These are phyloP conservation scores for Xylariaceae sp. DNA, from an alignment of 2,329 filamentous ascomycete species.

Conservation along the genomic window DNA sequence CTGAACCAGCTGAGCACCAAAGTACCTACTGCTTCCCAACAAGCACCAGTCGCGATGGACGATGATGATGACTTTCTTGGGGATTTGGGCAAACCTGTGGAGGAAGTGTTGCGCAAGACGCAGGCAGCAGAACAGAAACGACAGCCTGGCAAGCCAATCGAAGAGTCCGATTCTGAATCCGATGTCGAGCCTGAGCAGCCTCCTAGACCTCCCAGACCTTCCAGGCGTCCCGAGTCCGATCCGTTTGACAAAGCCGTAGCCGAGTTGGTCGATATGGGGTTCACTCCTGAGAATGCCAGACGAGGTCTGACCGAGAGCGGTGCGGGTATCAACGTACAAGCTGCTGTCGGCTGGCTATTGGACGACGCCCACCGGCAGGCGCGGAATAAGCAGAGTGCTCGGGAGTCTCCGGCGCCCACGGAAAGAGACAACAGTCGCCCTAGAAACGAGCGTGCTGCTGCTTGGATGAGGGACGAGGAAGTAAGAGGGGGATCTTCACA, in stretches of 20 bases:
- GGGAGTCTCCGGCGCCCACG: conserved; percentile 39
- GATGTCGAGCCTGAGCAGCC: conserved; percentile 31
- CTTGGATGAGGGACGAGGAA: conserved; percentile 58
- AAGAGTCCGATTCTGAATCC: conserved; percentile 44
- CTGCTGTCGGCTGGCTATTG: conserved; percentile 80
- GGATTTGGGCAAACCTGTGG: conserved; percentile 59
- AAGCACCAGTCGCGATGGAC: conserved; percentile 42
- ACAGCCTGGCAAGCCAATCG: conserved; percentile 53
- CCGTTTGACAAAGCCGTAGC: conserved; percentile 75
- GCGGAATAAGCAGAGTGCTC: conserved; percentile 61
- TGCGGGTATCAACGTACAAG: conserved; percentile 73
- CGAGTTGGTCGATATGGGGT: conserved; percentile 92
- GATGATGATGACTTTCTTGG: conserved; percentile 64
- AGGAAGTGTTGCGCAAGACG: conserved; percentile 52
- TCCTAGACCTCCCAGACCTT: conserved; percentile 1
- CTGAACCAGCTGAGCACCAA: conserved; percentile 57
- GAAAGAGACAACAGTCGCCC: conserved; percentile 35
- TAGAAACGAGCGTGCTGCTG: conserved; percentile 42
- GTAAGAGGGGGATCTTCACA: conserved; percentile 40
- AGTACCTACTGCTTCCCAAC: conserved; percentile 27
- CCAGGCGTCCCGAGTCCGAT: conserved; percentile 40
- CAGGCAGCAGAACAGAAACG: conserved; percentile 38
- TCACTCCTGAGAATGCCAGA: conserved; percentile 76
- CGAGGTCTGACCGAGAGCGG: conserved; percentile 76
- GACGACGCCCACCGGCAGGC: conserved; percentile 86